These are phyloP conservation scores for Smallanthus sonchifolius DNA, from an alignment of 129 eudicot species.

Conservation along the genomic window DNA sequence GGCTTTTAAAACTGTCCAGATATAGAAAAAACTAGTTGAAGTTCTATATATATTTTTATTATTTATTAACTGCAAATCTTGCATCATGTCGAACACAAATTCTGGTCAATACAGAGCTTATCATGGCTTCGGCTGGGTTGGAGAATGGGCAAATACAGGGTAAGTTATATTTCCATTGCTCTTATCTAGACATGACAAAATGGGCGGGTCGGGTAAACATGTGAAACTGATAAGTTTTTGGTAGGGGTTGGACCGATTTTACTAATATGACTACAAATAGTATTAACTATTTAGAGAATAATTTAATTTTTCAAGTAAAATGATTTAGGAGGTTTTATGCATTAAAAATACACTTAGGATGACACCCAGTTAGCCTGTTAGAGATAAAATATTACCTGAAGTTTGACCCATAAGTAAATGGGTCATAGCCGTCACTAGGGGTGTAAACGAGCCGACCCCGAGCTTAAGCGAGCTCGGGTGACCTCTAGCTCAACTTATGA, in stretches of 20 bases:
- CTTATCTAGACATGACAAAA: background rate
- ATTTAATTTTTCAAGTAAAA: background rate
- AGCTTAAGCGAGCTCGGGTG: too few relatives aligned
- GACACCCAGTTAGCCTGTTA: background rate
- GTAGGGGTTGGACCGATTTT: background rate
- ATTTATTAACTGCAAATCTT: slow-evolving; percentile 17
- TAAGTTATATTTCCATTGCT: slow-evolving; percentile 27
- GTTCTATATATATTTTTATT: background rate
- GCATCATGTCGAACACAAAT: background rate
- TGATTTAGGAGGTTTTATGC: background rate
- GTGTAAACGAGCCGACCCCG: too few relatives aligned
- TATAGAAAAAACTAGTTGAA: background rate
- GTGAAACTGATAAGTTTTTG: background rate
- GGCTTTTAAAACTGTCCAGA: background rate
- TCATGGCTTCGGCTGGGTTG: slow-evolving; percentile 99
- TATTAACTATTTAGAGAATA: background rate
- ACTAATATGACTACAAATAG: background rate
- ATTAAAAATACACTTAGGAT: too few relatives aligned
- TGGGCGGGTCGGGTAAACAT: background rate
- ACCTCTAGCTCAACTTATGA: too few relatives aligned
- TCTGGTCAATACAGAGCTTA: slow-evolving; percentile 62
- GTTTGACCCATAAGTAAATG: background rate
- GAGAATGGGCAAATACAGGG: slow-evolving; percentile 99
- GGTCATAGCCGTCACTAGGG: background rate
- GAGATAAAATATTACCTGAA: background rate